Conservation (phyloP, 202 grass and related monocot species). For the Carex arenaria region DNA sequence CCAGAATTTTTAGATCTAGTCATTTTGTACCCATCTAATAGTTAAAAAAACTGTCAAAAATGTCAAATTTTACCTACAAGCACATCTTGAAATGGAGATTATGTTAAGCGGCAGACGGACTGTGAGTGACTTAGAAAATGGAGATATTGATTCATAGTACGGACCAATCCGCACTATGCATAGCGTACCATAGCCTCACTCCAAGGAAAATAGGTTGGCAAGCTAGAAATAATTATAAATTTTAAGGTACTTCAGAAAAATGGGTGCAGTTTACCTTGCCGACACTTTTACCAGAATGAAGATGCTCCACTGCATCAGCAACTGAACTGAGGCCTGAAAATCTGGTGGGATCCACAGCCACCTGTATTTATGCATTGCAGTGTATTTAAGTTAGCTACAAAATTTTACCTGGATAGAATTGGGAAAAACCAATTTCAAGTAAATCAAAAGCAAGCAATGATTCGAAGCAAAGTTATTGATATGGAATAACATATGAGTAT, state of each 20-base stretch:
- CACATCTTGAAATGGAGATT: no score
- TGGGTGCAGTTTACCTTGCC: conserved; percentile 63
- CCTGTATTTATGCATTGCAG: conserved; percentile 30
- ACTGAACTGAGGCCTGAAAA: conserved; percentile 69
- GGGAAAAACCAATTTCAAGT: not conserved
- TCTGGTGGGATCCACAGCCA: conserved; percentile 66
- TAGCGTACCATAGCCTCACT: no score
- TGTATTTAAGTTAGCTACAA: not conserved
- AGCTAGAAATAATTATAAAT: not conserved
- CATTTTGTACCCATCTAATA: no score
- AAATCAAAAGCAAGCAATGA: not conserved
- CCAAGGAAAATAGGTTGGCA: not conserved
- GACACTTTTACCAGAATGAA: conserved; percentile 77
- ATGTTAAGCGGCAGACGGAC: no score
- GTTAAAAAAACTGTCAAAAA: no score
- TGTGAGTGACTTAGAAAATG: no score
- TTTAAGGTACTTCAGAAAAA: not conserved
- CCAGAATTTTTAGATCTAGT: no score
- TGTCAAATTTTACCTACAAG: no score
- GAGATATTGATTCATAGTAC: no score
- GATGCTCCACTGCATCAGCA: conserved; percentile 89
- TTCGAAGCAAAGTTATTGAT: not conserved
- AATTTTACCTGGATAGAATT: not conserved
- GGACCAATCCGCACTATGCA: no score
- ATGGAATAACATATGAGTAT: not conserved